A percentile compares a stretch with the other conserved stretches of the same genome.
These are phyloP conservation scores for Mangifera indica DNA, from an alignment of 345 rosid genomes.

Conservation along the genomic window DNA sequence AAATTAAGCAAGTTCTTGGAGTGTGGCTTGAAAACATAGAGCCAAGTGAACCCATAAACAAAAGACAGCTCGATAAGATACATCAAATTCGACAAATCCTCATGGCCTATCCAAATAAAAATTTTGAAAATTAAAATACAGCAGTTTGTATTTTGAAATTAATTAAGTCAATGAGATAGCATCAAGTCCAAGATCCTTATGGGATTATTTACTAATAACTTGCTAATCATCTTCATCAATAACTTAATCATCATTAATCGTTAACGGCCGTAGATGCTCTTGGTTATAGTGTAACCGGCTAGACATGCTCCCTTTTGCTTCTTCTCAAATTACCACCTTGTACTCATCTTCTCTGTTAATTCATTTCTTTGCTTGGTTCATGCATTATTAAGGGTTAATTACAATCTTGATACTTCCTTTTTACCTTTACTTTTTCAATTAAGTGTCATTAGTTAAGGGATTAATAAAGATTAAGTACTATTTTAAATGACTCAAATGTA, in stretches of 20 bases:
- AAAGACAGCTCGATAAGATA: slow-evolving; percentile 33
- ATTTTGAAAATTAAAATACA: too few relatives aligned
- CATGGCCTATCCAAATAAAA: neutral
- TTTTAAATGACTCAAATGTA: too few relatives aligned
- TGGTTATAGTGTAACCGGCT: slow-evolving; percentile 30
- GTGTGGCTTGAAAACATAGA: slow-evolving; percentile 28
- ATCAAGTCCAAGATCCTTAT: slow-evolving; percentile 38
- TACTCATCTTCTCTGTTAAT: neutral
- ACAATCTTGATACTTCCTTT: too few relatives aligned
- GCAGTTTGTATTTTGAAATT: too few relatives aligned
- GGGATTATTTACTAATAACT: slow-evolving; percentile 11
- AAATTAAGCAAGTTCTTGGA: slow-evolving; percentile 25
- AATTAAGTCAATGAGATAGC: slow-evolving; percentile 22
- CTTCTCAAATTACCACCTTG: neutral
- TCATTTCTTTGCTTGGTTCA: neutral
- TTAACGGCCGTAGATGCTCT: slow-evolving; percentile 20
- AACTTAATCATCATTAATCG: slow-evolving; percentile 13
- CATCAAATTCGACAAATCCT: slow-evolving; percentile 57
- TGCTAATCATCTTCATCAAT: slow-evolving; percentile 14
- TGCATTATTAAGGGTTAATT: too few relatives aligned
- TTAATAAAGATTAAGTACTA: too few relatives aligned
- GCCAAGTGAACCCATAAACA: slow-evolving; percentile 38
- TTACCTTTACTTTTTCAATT: too few relatives aligned
- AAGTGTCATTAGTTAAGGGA: too few relatives aligned
- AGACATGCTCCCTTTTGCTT: slow-evolving; percentile 13